Base-by-base conservation (phyloP, 2,329 filamentous ascomycete genomes). In the Leptodontidium sp. region DNA sequence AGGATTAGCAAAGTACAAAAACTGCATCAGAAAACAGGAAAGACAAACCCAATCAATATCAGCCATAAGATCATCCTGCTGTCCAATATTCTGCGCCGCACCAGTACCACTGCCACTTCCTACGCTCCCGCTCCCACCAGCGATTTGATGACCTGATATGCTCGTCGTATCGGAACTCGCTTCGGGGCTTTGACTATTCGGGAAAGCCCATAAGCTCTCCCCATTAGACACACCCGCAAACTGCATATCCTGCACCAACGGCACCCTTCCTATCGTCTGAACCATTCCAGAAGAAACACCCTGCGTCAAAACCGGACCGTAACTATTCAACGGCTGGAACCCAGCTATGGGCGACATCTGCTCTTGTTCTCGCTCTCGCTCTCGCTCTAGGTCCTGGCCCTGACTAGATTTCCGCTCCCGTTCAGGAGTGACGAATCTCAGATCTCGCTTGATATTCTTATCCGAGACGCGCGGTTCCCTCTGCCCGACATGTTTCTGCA, bases 11-110 rank as follows among this genome's bases (percentile, higher is more conserved):
- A 40, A 40, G 8, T 40, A 17, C 15, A 21, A 47, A n/a, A n/a
- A 50, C 21, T 24, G 47, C 9, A 21, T 15, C 9, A 17, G 61
- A 64, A 38, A 24, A 15, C 35, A 7, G 15, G 6, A 14, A 43
- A 11, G 7, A 82, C 87, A 81, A 79, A 90, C 89, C 89, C 89
- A 91, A 73, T 92, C 88, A 71, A 91, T 87, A 66, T 87, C 86
- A 50, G 88, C 79, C 78, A 84, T 82, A 47, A 81, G 73, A 70
- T 79, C 79, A 70, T 71, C 69, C 29, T 61, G 52, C 6, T 15
- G 35, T 12, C 15, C 17, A 9, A 74, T 78, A 15, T 67, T 69
- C 29, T 73, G 74, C n/a, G 67, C 49, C 45, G 58, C 15, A n/a
- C 71, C 72, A 21, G 55, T 14, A n/a, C 71, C 73, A n/a, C 32